phyloP scores from a whole-genome alignment of 129 eudicot genomes.

The Chrysanthemum lavandulifolium region DNA sequence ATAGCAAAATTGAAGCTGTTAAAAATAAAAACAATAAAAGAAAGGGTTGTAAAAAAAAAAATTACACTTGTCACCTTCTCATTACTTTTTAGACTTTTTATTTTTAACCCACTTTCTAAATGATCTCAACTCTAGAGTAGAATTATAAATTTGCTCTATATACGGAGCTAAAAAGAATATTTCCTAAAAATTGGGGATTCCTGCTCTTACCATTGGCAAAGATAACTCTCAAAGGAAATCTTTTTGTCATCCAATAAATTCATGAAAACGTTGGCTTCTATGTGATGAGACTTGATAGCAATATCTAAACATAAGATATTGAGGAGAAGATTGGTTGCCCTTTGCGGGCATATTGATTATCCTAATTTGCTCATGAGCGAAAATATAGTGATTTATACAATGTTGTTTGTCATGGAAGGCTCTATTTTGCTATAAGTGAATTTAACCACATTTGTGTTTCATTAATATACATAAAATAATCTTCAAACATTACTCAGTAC shows the following conservation, averaged over 20 bases:
- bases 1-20: too few species aligned
- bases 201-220: slow-evolving; percentile 89
- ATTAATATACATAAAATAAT: not conserved
- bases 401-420: not conserved
- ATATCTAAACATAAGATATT: not conserved
- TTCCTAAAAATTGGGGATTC: slow-evolving; percentile 55
- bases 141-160: not conserved
- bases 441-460: not conserved
- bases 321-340: slow-evolving; percentile 16
- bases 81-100: too few species aligned
- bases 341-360: not conserved
- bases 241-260: not conserved
- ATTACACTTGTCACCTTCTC: too few species aligned
- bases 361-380: not conserved
- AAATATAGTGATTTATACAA: slow-evolving; percentile 19
- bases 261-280: not conserved
- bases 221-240: slow-evolving; percentile 78
- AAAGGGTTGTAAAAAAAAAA: too few species aligned
- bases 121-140: too few species aligned
- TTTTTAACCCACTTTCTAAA: too few species aligned
- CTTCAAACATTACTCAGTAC: not conserved
- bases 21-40: too few species aligned
- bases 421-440: not conserved
- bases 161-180: not conserved
- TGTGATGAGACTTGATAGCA: not conserved